A percentile compares a stretch with the other conserved stretches of the same genome.
Evolutionary conservation across 305 asterid genomes (phyloP).

Genomic region (Solanum hybrid): DNA sequence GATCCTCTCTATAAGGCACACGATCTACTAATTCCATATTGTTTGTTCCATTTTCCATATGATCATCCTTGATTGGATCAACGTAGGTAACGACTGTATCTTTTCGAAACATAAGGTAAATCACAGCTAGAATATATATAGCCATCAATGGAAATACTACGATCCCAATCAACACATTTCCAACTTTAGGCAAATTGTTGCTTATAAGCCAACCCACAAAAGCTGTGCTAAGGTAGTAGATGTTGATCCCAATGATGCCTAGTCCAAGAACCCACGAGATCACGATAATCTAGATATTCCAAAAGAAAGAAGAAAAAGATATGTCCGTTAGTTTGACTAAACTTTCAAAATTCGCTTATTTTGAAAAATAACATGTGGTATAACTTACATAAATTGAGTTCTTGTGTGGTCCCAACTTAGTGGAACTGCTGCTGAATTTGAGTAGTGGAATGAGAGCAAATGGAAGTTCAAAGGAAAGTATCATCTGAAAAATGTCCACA

Average conservation of each 20-base stretch:
- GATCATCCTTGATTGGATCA: slow-evolving; percentile 35
- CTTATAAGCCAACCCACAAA: slow-evolving; percentile 68
- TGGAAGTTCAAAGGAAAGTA: slow-evolving; percentile 79
- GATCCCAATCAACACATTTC: slow-evolving; percentile 58
- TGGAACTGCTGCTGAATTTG: slow-evolving; percentile 61
- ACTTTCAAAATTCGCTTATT: background rate
- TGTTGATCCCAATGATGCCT: slow-evolving; percentile 78
- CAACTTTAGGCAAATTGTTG: slow-evolving; percentile 54
- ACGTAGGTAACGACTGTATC: slow-evolving; percentile 50
- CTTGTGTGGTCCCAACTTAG: slow-evolving; percentile 84
- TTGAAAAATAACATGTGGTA: background rate
- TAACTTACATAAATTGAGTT: slow-evolving; percentile 47
- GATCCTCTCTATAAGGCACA: slow-evolving; percentile 59
- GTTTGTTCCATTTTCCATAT: slow-evolving; percentile 37
- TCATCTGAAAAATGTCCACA: slow-evolving; percentile 43
- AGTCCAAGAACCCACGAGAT: slow-evolving; percentile 74
- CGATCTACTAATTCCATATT: slow-evolving; percentile 7
- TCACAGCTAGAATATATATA: slow-evolving; percentile 35
- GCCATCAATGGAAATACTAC: slow-evolving; percentile 70
- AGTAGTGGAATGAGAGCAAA: slow-evolving; percentile 78
- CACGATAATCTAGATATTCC: slow-evolving; percentile 47
- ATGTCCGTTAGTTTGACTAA: background rate
- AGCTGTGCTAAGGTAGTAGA: slow-evolving; percentile 62
- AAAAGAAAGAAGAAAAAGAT: too few relatives aligned
- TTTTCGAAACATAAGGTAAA: slow-evolving; percentile 70